These are phyloP conservation scores for Ramularia endophylla DNA, from an alignment of 2,329 filamentous ascomycete species.

Conservation along the genomic window DNA sequence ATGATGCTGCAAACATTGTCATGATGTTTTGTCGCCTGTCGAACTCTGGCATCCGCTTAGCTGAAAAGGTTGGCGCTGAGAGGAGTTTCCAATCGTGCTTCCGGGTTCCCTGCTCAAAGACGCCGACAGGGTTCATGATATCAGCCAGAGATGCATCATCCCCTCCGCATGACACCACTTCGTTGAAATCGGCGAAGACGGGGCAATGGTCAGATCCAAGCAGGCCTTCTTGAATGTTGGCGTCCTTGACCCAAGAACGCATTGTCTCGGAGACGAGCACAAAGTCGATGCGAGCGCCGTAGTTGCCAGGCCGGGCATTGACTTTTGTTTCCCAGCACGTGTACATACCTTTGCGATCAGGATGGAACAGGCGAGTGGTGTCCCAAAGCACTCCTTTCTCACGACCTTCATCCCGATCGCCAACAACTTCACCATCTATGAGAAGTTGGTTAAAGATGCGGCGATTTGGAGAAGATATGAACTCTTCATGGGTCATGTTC, in stretches of 20 bases:
- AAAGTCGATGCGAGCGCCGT: slow-evolving; percentile 89
- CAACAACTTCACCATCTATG: slow-evolving; percentile 62
- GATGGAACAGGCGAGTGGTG: slow-evolving; percentile 74
- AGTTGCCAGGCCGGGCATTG: slow-evolving; percentile 94
- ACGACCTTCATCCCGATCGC: slow-evolving; percentile 61
- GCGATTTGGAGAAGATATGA: slow-evolving; percentile 64
- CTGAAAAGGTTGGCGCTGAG: slow-evolving; percentile 68
- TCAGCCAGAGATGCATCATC: slow-evolving; percentile 54
- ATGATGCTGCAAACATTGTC: slow-evolving; percentile 69
- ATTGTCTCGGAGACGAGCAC: slow-evolving; percentile 76
- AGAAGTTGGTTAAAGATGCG: slow-evolving; percentile 83
- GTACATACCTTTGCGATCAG: slow-evolving; percentile 79
- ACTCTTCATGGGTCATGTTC: slow-evolving; percentile 62
- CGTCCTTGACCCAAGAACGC: slow-evolving; percentile 69
- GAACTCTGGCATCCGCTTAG: slow-evolving; percentile 81
- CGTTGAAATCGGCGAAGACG: slow-evolving; percentile 70
- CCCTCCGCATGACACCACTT: slow-evolving; percentile 48
- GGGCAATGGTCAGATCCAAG: slow-evolving; percentile 97
- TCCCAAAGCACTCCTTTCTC: slow-evolving; percentile 74
- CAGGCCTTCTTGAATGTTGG: slow-evolving; percentile 87
- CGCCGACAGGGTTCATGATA: slow-evolving; percentile 68
- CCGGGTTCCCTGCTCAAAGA: slow-evolving; percentile 63
- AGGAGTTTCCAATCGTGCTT: slow-evolving; percentile 60
- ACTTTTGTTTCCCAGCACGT: slow-evolving; percentile 96
- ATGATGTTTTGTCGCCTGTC: slow-evolving; percentile 77